Evolutionary conservation across 2,329 filamentous ascomycete genomes (phyloP).

Genomic region (Botrytis byssoidea): DNA sequence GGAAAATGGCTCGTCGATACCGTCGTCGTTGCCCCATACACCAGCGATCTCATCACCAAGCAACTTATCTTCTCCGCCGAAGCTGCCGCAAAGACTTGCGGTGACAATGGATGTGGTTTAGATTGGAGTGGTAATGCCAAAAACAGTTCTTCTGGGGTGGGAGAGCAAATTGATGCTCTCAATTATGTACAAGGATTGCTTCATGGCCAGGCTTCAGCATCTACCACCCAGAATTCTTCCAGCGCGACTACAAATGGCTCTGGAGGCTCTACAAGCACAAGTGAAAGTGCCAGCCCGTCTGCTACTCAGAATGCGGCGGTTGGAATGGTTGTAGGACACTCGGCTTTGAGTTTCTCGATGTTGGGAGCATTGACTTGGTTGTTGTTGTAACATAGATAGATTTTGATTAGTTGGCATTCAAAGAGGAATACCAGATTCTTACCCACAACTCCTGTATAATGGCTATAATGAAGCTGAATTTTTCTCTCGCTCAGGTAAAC

Average conservation of each 20-base stretch:
- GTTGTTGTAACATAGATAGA: background rate
- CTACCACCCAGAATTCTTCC: constrained; percentile 47
- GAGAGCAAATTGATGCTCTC: constrained; percentile 56
- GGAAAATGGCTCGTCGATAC: constrained; percentile 63
- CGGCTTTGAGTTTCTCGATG: background rate
- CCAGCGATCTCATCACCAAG: constrained; percentile 53
- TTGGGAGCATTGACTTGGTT: constrained; percentile 9
- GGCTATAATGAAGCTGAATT: background rate
- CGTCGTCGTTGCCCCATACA: constrained; percentile 61
- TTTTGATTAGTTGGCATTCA: too few species aligned
- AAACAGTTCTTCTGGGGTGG: constrained; percentile 44
- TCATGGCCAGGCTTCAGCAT: constrained; percentile 34
- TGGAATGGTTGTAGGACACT: background rate
- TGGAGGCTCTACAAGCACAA: background rate
- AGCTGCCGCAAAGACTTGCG: constrained; percentile 62
- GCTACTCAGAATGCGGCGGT: background rate
- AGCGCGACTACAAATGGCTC: constrained; percentile 32
- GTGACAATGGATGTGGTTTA: constrained; percentile 63
- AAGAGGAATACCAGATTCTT: too few species aligned
- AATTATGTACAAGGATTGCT: constrained; percentile 49
- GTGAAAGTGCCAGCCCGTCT: background rate
- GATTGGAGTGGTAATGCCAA: constrained; percentile 57
- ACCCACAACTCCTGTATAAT: background rate
- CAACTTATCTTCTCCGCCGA: constrained; percentile 56
- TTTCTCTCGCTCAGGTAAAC: too few species aligned